Percentiles rank a stretch among this genome's conserved stretches.
phyloP scores from a whole-genome alignment of 306 rosid genomes.

The Alnus glutinosa region DNA sequence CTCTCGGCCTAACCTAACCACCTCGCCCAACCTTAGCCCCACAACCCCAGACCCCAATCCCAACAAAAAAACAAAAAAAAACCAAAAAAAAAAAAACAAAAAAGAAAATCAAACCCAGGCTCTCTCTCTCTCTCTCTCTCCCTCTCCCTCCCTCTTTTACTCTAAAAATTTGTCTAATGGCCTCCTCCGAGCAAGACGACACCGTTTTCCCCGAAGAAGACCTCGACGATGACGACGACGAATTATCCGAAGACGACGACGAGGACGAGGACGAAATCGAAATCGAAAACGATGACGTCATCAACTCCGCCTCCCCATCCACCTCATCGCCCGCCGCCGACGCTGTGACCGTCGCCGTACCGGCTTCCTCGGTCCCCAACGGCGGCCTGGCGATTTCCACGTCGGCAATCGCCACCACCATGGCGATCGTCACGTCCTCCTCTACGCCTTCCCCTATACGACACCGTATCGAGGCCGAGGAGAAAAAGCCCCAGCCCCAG shows the following conservation, averaged over 20 bases:
- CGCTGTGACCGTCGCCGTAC: constrained; percentile 45
- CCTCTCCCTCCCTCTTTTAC: neutral
- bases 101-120: no score
- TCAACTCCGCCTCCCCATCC: constrained; percentile 38
- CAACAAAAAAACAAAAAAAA: no score
- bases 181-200: constrained; percentile 64
- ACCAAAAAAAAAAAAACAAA: no score
- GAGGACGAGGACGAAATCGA: constrained; percentile 60
- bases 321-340: constrained; percentile 37
- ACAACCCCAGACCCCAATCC: neutral
- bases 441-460: constrained; percentile 35
- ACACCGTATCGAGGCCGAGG: constrained; percentile 47
- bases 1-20: neutral
- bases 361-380: constrained; percentile 31
- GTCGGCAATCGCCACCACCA: constrained; percentile 15
- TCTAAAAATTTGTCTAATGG: constrained; percentile 38
- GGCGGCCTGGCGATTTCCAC: constrained; percentile 33
- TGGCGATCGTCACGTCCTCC: constrained; percentile 25
- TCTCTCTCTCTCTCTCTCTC: neutral
- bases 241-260: constrained; percentile 54
- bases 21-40: neutral
- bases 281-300: constrained; percentile 38
- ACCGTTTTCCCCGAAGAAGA: constrained; percentile 71
- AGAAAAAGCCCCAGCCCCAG: constrained; percentile 33
- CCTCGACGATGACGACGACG: constrained; percentile 67